Conservation (phyloP, 805 yeast species). For the Torulaspora gathmanii region DNA sequence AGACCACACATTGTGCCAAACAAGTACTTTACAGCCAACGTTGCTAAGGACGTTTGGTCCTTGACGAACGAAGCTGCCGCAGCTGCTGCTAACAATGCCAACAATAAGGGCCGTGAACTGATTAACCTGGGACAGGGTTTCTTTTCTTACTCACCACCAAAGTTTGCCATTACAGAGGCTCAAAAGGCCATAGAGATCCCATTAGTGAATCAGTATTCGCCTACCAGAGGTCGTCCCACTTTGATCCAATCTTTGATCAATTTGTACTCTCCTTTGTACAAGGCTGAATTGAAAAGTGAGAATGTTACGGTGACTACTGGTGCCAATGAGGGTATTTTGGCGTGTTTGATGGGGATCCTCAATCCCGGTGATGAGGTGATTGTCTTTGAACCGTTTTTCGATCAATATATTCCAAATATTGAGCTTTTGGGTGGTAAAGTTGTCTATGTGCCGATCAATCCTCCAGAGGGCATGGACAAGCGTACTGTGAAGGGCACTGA, state of each 20-base stretch:
- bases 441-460: slow-evolving; percentile 78
- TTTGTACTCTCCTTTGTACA: slow-evolving; percentile 64
- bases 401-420: slow-evolving; percentile 91
- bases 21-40: slow-evolving; percentile 53
- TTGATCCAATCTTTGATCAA: slow-evolving; percentile 65
- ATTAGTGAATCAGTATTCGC: slow-evolving; percentile 86
- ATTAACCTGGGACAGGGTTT: slow-evolving; percentile 95
- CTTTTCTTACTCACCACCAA: slow-evolving; percentile 93
- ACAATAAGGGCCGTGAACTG: slow-evolving; percentile 65
- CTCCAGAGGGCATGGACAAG: slow-evolving; percentile 65
- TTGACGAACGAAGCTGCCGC: slow-evolving; percentile 94
- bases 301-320: slow-evolving; percentile 82
- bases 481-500: slow-evolving; percentile 73
- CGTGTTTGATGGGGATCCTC: slow-evolving; percentile 79
- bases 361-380: slow-evolving; percentile 90
- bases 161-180: slow-evolving; percentile 84
- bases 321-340: slow-evolving; percentile 91
- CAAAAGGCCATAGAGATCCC: slow-evolving; percentile 68
- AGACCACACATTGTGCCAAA: slow-evolving; percentile 26
- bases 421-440: slow-evolving; percentile 92
- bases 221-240: slow-evolving; percentile 78
- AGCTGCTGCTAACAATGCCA: slow-evolving; percentile 49
- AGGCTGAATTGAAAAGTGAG: slow-evolving; percentile 43
- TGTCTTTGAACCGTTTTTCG: slow-evolving; percentile 95
- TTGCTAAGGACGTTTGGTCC: slow-evolving; percentile 90